phyloP scores from a whole-genome alignment of 805 yeast genomes.

The Kockiozyma suomiensis region DNA sequence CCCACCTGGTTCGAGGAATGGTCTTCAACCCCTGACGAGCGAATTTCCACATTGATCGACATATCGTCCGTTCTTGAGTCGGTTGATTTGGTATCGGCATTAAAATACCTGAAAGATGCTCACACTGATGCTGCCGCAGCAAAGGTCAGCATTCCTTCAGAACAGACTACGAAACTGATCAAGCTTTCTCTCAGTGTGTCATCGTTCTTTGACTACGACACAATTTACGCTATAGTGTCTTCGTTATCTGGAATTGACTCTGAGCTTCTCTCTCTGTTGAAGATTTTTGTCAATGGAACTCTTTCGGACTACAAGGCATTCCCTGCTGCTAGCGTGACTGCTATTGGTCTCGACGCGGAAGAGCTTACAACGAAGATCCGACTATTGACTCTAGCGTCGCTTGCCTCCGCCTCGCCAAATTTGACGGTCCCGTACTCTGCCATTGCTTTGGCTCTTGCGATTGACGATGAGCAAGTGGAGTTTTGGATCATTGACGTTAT shows the following conservation, averaged over 20 bases:
- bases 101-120: slow-evolving; percentile 38
- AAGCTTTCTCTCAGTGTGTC: slow-evolving; percentile 16
- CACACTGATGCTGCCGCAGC: slow-evolving; percentile 30
- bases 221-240: slow-evolving; percentile 3
- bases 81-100: slow-evolving; percentile 4
- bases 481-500: slow-evolving; percentile 47
- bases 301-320: slow-evolving; percentile 27
- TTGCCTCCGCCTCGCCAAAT: slow-evolving; percentile 29
- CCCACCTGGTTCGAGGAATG: slow-evolving; percentile 46
- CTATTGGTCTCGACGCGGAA: slow-evolving; percentile 21
- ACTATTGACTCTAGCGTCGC: slow-evolving; percentile 32
- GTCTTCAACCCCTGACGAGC: slow-evolving; percentile 38
- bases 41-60: slow-evolving; percentile 37
- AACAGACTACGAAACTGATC: slow-evolving; percentile 9
- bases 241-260: slow-evolving; percentile 11
- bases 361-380: slow-evolving; percentile 33
- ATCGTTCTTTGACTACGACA: slow-evolving; percentile 26
- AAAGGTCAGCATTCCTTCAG: slow-evolving; percentile 8
- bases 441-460: slow-evolving; percentile 41
- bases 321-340: slow-evolving; percentile 6
- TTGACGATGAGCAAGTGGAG: slow-evolving; percentile 44
- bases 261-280: slow-evolving; percentile 38
- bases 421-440: slow-evolving; percentile 40
- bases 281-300: slow-evolving; percentile 36
- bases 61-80: slow-evolving; percentile 36